Base-by-base conservation (phyloP, 176 grass and related monocot genomes). In the Elymus sibiricus region DNA sequence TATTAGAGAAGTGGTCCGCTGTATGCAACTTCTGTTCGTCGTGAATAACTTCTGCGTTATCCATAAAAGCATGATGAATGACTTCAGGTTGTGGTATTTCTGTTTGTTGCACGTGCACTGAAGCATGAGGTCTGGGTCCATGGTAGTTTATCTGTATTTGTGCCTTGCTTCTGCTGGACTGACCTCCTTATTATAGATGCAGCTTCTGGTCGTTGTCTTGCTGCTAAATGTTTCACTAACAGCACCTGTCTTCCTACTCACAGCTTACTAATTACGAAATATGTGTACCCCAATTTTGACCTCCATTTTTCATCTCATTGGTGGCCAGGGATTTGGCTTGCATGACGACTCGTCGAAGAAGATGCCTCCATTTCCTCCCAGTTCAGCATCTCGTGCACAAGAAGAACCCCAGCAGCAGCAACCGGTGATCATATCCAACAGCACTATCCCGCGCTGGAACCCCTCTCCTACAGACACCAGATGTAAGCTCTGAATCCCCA, bases 401-500 rank as follows among this genome's bases (percentile, higher is more conserved):
- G 95, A 95, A 62, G 93, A 95, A 85, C 94, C 93, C 86, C 93
- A 98, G 76, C 70, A 95, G 84, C 96, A 95, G 84, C 96, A 95
- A 82, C 83, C 92, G 83, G 55, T 88, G 72, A 95, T 84, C 85
- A 32, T 78, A 70, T 17, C 93, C 46, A 85, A 16, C 49, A 91
- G 88, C 70, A 46, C 56, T 79, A 64, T 66, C 79, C 91, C 64
- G 16, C 84, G 82, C 39, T 98, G 88, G 91, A 98, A 89, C 49
- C 61, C 91, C 70, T 86, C 91, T 71, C 47, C 69, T 79, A 74
- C 88, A 38, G 92, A 94, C 25, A 81, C 25, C 66, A 94, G 79
- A 98, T 94, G 95, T 98, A 90, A 92, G 43, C 16, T 82, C 67
- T 22, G 32, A 84, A 76, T 5, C 63, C 59, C 59, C 71, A 47